Evolutionary conservation across 2,329 filamentous ascomycete species (phyloP).

Genomic region (Scedosporium apiospermum): DNA sequence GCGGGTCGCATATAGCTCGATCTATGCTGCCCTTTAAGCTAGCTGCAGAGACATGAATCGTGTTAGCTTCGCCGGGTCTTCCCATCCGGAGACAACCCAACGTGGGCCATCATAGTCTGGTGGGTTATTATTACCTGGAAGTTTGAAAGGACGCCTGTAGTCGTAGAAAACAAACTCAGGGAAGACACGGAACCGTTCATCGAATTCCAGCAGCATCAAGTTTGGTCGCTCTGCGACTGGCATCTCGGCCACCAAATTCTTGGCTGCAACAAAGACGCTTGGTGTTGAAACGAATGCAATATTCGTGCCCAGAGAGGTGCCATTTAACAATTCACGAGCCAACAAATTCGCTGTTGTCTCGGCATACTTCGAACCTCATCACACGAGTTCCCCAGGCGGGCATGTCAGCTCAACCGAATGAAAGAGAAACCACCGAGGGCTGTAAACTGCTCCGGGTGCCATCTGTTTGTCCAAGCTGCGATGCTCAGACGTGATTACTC

Average conservation of each 20-base stretch:
- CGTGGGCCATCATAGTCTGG: too few species aligned
- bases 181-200: slow-evolving; percentile 64
- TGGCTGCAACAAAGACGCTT: slow-evolving; percentile 67
- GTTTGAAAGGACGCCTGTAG: slow-evolving; percentile 56
- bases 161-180: slow-evolving; percentile 68
- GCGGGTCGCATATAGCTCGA: slow-evolving; percentile 66
- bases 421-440: not conserved
- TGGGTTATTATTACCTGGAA: slow-evolving; percentile 38
- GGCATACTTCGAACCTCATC: slow-evolving; percentile 44
- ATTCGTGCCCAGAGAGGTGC: slow-evolving; percentile 42
- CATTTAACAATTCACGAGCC: slow-evolving; percentile 56
- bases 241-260: slow-evolving; percentile 46
- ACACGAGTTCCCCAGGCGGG: not conserved
- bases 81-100: not conserved
- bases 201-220: slow-evolving; percentile 62
- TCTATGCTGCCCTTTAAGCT: slow-evolving; percentile 56
- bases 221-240: slow-evolving; percentile 32
- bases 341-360: slow-evolving; percentile 58
- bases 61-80: not conserved
- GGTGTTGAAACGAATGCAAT: slow-evolving; percentile 67
- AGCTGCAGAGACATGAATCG: slow-evolving; percentile 17
- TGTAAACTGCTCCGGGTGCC: not conserved
- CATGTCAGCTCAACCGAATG: not conserved
- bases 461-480: not conserved
- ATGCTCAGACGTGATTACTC: too few species aligned